Evolutionary conservation across 345 rosid genomes (phyloP), one percentile per base, ranked within the genome.

Genomic region (Pistacia vera): DNA sequence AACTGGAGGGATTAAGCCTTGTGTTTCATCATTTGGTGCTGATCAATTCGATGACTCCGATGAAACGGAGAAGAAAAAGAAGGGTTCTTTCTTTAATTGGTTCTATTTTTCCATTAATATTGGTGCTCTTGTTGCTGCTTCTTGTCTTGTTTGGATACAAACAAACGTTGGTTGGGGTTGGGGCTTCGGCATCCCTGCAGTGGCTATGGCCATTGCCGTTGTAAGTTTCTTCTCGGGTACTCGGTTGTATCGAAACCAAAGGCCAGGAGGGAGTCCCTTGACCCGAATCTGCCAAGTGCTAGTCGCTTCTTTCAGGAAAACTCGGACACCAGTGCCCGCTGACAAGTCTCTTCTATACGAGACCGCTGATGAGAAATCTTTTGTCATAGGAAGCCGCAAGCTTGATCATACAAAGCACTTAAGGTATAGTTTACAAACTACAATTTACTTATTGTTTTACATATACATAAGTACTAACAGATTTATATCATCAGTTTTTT

Each of bases 11-110:
- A 85, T 88, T 62, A 90, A 87, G 78, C 92, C 92, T 49, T 87
- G 90, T 60, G 90, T 87, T 44, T 89, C 91, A 11, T 86, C 92
- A 30, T 87, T 83, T 62, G 90, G 88, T 13, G 90, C 89, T 9
- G 91, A 91, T 81, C 90, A 89, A 72, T 91, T 89, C 46, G 93
- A 85, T 66, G 82, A 87, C 6, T 75, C 85, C 0, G 85, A 86
- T 35, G 79, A 80, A 41, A 22, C 13, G 0, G 92, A 89, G 82
- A 82, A 85, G 81, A 76, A 74, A 20, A 81, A 81, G 73, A 87
- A 86, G 72, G 74, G 82, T 57, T 87, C 89, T 12, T 89, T 89
- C 88, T 87, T 88, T 74, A 87, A 85, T 58, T 88, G 89, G 92
- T 86, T 88, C 56, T 86, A 84, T 71, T 80, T 90, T 67, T 85